Evolutionary conservation across 495 filamentous ascomycete species (phyloP).

Genomic region (Hapsidospora chrysogenum): DNA sequence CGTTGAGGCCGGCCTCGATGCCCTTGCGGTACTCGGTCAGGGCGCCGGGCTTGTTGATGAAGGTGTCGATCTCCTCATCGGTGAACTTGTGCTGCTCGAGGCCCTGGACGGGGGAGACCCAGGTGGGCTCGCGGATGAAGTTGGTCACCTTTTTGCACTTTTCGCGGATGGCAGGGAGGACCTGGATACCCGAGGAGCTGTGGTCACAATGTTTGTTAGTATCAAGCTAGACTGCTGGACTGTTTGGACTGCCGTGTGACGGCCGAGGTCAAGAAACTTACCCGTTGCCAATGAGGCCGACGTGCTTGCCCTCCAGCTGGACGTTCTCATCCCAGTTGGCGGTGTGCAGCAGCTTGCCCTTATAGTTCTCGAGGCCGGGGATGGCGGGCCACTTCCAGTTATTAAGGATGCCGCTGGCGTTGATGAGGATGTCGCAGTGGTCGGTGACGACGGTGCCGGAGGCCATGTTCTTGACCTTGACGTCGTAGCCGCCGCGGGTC

Average conservation of each 20-base stretch:
- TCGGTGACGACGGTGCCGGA: constrained; percentile 26
- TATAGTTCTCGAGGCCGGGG: constrained; percentile 25
- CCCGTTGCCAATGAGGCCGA: constrained; percentile 43
- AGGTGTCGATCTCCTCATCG: constrained; percentile 25
- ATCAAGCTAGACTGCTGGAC: no score
- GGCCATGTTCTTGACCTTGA: constrained; percentile 30
- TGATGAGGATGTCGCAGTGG: constrained; percentile 36
- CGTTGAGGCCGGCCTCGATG: constrained; percentile 26
- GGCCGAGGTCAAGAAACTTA: no score
- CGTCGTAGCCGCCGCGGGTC: constrained; percentile 27
- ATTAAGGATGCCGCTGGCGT: constrained; percentile 42
- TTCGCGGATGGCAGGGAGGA: constrained; percentile 39
- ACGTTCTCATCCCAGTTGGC: constrained; percentile 41
- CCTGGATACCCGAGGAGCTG: constrained; percentile 41
- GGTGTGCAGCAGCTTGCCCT: constrained; percentile 39
- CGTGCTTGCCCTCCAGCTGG: constrained; percentile 36
- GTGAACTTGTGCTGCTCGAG: constrained; percentile 22
- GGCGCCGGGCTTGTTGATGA: constrained; percentile 21
- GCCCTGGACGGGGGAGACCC: constrained; percentile 35
- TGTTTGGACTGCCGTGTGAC: no score
- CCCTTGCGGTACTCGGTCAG: constrained; percentile 19
- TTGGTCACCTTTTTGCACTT: constrained; percentile 27
- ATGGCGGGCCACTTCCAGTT: constrained; percentile 48
- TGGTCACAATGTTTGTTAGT: no score
- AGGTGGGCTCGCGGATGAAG: constrained; percentile 44